A percentile compares a stretch with the other conserved stretches of the same genome.
Evolutionary conservation across 1,139 yeast genomes (phyloP).

Genomic region (Hansenula anomala): DNA sequence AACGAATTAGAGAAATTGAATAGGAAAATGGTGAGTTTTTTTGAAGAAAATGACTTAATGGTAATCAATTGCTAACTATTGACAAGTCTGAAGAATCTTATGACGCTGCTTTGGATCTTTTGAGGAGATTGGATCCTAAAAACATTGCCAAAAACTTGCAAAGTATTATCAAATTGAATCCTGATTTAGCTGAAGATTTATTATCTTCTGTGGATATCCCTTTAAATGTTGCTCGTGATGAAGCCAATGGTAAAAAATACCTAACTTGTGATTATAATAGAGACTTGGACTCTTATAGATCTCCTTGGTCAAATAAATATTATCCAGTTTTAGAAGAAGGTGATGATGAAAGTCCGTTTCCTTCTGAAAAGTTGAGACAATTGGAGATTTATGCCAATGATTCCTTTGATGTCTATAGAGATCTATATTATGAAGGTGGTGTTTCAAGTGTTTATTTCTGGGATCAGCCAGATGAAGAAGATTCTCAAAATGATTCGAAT

Average conservation of each 20-base stretch:
- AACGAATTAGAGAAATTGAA: neutral
- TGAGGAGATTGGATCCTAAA: slow-evolving; percentile 83
- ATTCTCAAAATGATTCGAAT: slow-evolving; percentile 36
- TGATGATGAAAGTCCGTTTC: slow-evolving; percentile 63
- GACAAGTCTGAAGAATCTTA: slow-evolving; percentile 56
- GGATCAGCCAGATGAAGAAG: slow-evolving; percentile 63
- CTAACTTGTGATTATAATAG: slow-evolving; percentile 92
- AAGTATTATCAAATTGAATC: slow-evolving; percentile 68
- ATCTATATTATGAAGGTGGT: slow-evolving; percentile 92
- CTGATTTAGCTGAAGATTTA: slow-evolving; percentile 84
- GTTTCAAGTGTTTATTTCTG: slow-evolving; percentile 87
- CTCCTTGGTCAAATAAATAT: slow-evolving; percentile 87
- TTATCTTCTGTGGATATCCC: slow-evolving; percentile 89
- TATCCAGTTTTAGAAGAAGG: slow-evolving; percentile 64
- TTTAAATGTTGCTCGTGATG: slow-evolving; percentile 53
- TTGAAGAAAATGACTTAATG: no score
- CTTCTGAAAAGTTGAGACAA: slow-evolving; percentile 61
- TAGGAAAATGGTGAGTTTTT: neutral
- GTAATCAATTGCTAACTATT: no score
- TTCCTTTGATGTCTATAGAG: slow-evolving; percentile 89
- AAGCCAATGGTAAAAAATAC: slow-evolving; percentile 57
- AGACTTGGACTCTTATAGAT: slow-evolving; percentile 88
- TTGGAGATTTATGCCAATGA: slow-evolving; percentile 82
- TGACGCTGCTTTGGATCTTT: slow-evolving; percentile 84
- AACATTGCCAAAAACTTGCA: slow-evolving; percentile 57